These are phyloP conservation scores for Platanthera zijinensis DNA, from an alignment of 106 monocot genomes.

Conservation along the genomic window DNA sequence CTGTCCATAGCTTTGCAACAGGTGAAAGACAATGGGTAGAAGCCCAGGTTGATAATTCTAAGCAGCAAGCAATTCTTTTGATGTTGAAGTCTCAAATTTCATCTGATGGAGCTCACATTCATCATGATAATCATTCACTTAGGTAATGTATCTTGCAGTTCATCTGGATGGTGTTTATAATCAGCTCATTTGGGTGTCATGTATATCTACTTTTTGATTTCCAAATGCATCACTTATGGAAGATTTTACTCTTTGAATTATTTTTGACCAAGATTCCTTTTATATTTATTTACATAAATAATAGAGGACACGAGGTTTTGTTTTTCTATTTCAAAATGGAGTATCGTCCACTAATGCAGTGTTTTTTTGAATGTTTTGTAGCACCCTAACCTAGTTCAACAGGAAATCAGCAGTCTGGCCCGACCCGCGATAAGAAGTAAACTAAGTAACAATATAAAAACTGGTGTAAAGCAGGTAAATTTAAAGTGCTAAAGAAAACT, in stretches of 20 bases:
- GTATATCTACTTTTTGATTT: not conserved
- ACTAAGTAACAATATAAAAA: too few relatives aligned
- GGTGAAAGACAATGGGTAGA: conserved; percentile 99
- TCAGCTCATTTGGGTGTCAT: not conserved
- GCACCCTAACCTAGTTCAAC: too few relatives aligned
- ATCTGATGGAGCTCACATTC: conserved; percentile 93
- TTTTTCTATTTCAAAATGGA: not conserved
- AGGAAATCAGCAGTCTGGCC: too few relatives aligned
- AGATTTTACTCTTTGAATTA: not conserved
- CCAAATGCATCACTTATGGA: not conserved
- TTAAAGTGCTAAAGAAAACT: too few relatives aligned
- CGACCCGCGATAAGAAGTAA: too few relatives aligned
- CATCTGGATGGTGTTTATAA: not conserved
- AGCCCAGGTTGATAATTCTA: conserved; percentile 97
- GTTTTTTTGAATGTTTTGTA: not conserved
- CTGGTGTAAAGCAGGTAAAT: too few relatives aligned
- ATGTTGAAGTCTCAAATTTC: conserved; percentile 82
- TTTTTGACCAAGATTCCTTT: not conserved
- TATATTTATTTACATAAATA: not conserved
- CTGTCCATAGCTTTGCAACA: conserved; percentile 74
- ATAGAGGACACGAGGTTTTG: not conserved
- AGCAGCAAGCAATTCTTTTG: conserved; percentile 81
- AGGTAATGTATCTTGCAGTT: conserved; percentile 33
- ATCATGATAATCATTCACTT: conserved; percentile 79
- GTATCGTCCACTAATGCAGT: not conserved